Percentiles rank a stretch among this genome's conserved stretches.
Conservation (phyloP, 1,284 basidiomycete genomes). For the Sporisorium reilianum region DNA sequence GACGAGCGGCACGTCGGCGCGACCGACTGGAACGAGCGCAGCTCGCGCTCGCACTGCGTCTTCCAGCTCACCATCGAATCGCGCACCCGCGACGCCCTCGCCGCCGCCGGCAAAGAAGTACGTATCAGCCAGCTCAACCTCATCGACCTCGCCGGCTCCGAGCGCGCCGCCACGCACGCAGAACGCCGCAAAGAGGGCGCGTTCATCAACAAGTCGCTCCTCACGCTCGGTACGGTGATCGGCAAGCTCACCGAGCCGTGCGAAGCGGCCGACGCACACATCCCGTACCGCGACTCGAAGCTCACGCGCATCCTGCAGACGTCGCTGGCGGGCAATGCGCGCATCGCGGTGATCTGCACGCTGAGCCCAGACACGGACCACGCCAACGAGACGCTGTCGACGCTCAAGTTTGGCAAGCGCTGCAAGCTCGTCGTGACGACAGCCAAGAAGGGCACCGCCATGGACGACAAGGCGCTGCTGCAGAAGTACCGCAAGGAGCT, state of each 20-base stretch:
- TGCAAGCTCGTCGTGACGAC: slow-evolving; percentile 74
- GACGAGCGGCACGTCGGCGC: slow-evolving; percentile 88
- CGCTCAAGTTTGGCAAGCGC: slow-evolving; percentile 74
- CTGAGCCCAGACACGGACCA: slow-evolving; percentile 71
- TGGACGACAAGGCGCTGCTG: slow-evolving; percentile 67
- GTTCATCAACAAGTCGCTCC: slow-evolving; percentile 69
- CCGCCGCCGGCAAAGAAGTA: slow-evolving; percentile 40
- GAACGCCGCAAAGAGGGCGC: slow-evolving; percentile 73
- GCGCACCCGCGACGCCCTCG: slow-evolving; percentile 9
- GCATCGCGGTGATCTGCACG: slow-evolving; percentile 74
- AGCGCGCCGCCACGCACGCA: slow-evolving; percentile 73
- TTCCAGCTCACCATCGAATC: slow-evolving; percentile 72
- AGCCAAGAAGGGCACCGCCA: slow-evolving; percentile 72
- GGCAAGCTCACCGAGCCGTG: slow-evolving; percentile 72
- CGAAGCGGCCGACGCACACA: slow-evolving; percentile 64
- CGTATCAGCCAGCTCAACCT: slow-evolving; percentile 71
- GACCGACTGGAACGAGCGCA: slow-evolving; percentile 97
- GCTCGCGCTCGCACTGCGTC: slow-evolving; percentile 89
- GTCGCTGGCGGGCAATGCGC: slow-evolving; percentile 74
- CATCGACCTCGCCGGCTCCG: slow-evolving; percentile 74
- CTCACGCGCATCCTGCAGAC: slow-evolving; percentile 73
- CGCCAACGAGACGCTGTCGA: slow-evolving; percentile 73
- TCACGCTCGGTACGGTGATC: slow-evolving; percentile 74
- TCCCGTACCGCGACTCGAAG: slow-evolving; percentile 75
- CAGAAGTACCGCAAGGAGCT: slow-evolving; percentile 64